Evolutionary conservation across 2,329 filamentous ascomycete species (phyloP), one percentile per base, ranked within the genome.

Genomic region (Fusarium avenaceum): DNA sequence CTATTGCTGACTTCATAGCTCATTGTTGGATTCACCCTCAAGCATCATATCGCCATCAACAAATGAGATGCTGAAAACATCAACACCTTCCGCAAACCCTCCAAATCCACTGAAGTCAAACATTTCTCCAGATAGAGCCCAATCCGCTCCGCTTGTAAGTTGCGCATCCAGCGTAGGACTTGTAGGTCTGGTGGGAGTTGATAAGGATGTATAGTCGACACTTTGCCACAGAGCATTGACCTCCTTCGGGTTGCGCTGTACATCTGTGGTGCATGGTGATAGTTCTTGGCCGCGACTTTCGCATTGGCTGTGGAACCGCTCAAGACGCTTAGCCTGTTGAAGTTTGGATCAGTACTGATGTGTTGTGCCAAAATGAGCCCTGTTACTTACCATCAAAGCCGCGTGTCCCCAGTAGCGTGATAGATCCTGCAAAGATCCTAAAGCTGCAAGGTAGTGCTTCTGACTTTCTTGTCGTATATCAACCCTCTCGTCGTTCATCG

Each of bases 201-300:
- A 63, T 1, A 63, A 5, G 1, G 59, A 63, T 0, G 59, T 63
- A 6, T 63, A 63, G 13, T 63, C 59, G 4, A 63, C 57, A 4
- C 59, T 63, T 14, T 63, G 59, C 59, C 59, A 63, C 2, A 63
- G 13, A 28, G 59, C 59, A 11, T 63, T 63, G 1, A 63, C 57
- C 2, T 63, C 57, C 19, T 43, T 58, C 2, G 59, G 57, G 0
- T 49, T 47, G 4, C 38, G 49, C 14, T 57, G 43, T 3, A 44
- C 59, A 2, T 57, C 56, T 6, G 59, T 35, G 1, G 20, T 56
- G 13, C 52, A 56, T 14, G 59, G 57, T 1, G 49, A 63, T 2
- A 63, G 58, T 4, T 63, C 57, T 13, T 57, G 59, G 1, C 59
- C 59, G 0, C 57, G 49, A 3, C 19, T 49, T 9, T 63, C 50